Conservation (phyloP, 2,329 filamentous ascomycete genomes). For the Sclerotinia spermophila region DNA sequence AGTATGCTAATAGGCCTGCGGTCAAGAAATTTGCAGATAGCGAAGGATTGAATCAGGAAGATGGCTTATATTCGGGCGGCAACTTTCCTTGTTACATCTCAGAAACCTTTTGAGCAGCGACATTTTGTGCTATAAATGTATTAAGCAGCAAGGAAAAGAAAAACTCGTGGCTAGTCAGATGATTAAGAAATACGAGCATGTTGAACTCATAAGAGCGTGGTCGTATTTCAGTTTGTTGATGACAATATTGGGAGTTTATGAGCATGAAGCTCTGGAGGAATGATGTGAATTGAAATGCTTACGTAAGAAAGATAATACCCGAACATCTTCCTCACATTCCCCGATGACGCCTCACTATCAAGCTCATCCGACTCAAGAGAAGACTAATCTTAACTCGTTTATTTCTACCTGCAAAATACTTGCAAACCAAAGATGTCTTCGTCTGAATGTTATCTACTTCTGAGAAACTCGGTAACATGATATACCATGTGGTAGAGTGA, state of each 20-base stretch:
- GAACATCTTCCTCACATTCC: neutral
- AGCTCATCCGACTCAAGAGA: neutral
- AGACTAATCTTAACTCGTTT: too few species aligned
- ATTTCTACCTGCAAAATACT: too few species aligned
- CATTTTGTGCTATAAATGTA: neutral
- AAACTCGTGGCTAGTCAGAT: neutral
- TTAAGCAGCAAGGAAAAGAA: neutral
- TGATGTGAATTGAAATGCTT: neutral
- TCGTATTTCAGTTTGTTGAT: neutral
- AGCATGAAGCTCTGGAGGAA: neutral
- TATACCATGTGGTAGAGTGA: neutral
- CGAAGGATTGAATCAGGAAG: neutral
- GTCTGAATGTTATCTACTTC: neutral
- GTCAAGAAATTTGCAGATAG: neutral
- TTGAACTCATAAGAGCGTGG: neutral
- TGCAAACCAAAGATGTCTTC: too few species aligned
- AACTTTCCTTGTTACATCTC: neutral
- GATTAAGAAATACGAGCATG: neutral
- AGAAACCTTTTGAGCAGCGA: neutral
- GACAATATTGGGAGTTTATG: neutral
- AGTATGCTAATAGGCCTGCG: neutral
- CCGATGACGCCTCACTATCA: neutral
- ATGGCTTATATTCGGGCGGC: neutral
- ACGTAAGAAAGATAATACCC: neutral
- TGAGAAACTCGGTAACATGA: accelerated